Conservation (phyloP, 2,329 filamentous ascomycete genomes). For the Chalara sp. region DNA sequence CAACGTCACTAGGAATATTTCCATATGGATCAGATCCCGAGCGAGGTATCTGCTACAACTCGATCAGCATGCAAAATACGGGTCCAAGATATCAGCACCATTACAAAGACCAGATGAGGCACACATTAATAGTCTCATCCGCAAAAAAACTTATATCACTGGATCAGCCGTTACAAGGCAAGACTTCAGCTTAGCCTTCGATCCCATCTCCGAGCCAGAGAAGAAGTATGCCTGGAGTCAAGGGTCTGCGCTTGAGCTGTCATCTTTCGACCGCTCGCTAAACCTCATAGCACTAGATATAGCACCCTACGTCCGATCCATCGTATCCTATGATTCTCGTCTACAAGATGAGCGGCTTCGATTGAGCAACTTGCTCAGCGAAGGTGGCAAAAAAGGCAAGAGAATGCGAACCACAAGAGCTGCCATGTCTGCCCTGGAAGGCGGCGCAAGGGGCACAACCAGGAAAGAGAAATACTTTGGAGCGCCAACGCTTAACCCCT, state of each 20-base stretch:
- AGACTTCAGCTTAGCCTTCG: constrained; percentile 53
- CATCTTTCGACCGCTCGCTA: constrained; percentile 70
- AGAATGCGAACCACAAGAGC: constrained; percentile 65
- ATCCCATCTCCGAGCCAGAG: constrained; percentile 48
- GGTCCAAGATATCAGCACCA: constrained; percentile 15
- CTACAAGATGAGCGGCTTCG: constrained; percentile 62
- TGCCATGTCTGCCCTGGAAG: constrained; percentile 71
- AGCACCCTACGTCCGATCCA: constrained; percentile 83
- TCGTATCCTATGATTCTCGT: constrained; percentile 68
- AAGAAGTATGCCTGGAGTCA: constrained; percentile 29
- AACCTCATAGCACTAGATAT: constrained; percentile 65
- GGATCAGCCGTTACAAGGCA: constrained; percentile 35
- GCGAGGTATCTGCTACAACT: constrained; percentile 21
- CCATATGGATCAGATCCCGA: constrained; percentile 22
- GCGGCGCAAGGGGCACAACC: constrained; percentile 59
- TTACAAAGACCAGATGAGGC: constrained; percentile 17
- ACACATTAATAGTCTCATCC: constrained; percentile 18
- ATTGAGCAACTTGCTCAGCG: constrained; percentile 55
- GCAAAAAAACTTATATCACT: constrained; percentile 6
- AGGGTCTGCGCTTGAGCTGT: constrained; percentile 50
- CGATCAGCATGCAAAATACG: constrained; percentile 16
- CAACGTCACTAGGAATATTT: constrained; percentile 16
- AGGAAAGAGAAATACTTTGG: constrained; percentile 69
- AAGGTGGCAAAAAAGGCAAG: constrained; percentile 48
- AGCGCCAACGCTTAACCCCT: constrained; percentile 46